Percentiles rank a stretch among this genome's conserved stretches.
Conservation (phyloP, 2,329 filamentous ascomycete genomes). For the Penicillium polonicum region DNA sequence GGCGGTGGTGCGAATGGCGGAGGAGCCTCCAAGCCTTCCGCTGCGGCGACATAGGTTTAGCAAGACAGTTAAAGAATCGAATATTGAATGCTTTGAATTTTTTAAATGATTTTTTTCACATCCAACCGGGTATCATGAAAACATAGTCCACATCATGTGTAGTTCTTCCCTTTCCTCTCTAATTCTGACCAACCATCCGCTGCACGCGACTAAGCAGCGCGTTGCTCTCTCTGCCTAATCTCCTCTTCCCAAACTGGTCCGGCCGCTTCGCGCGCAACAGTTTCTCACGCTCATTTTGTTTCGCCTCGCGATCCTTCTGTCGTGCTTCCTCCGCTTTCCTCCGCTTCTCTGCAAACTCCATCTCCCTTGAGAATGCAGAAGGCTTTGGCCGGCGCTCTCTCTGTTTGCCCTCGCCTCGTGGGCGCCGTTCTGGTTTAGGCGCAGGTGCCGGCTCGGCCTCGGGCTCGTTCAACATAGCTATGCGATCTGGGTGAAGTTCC, state of each 20-base stretch:
- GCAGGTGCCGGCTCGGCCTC: slow-evolving; percentile 23
- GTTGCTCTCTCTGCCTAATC: slow-evolving; percentile 76
- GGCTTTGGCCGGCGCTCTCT: slow-evolving; percentile 42
- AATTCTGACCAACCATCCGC: slow-evolving; percentile 59
- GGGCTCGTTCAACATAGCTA: slow-evolving; percentile 57
- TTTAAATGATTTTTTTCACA: slow-evolving; percentile 1
- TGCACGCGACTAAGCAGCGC: slow-evolving; percentile 76
- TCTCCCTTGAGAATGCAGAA: slow-evolving; percentile 63
- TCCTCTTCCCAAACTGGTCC: slow-evolving; percentile 69
- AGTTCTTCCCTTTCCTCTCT: slow-evolving; percentile 5
- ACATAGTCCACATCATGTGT: slow-evolving; percentile 11
- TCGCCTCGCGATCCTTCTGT: slow-evolving; percentile 62
- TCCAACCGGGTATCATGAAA: slow-evolving; percentile 26
- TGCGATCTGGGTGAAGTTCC: slow-evolving; percentile 61
- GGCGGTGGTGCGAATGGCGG: slow-evolving; percentile 14
- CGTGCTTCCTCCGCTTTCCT: slow-evolving; percentile 62
- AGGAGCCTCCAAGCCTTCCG: slow-evolving; percentile 23
- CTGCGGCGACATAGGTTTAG: slow-evolving; percentile 15
- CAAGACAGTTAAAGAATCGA: slow-evolving; percentile 1
- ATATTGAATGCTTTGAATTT: slow-evolving; percentile 12
- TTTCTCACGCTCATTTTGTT: slow-evolving; percentile 68
- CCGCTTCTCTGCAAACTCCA: slow-evolving; percentile 64
- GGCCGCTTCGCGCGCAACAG: slow-evolving; percentile 63
- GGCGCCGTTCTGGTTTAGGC: slow-evolving; percentile 21
- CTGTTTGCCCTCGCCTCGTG: slow-evolving; percentile 26